Percentiles rank a stretch among this genome's conserved stretches.
Conservation (phyloP, 2,329 filamentous ascomycete species). For the Cladobotryum mycophilum region DNA sequence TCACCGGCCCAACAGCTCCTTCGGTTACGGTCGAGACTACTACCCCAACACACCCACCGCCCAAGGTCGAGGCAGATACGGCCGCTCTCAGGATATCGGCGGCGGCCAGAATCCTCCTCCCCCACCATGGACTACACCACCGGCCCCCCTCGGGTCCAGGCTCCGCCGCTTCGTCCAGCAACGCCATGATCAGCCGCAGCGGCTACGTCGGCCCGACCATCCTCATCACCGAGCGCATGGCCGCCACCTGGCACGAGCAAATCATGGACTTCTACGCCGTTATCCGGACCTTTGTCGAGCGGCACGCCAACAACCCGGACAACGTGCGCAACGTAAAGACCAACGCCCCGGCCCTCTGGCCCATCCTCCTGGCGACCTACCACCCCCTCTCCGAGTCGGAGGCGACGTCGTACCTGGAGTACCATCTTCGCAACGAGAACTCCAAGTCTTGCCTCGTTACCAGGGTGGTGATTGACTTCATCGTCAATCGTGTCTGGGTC, state of each 20-base stretch:
- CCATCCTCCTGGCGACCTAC: slow-evolving; percentile 31
- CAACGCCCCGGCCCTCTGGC: slow-evolving; percentile 28
- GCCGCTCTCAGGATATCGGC: slow-evolving; percentile 23
- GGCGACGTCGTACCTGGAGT: slow-evolving; percentile 35
- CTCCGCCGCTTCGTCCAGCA: neutral
- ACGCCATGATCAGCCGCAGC: slow-evolving; percentile 14
- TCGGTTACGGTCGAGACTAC: slow-evolving; percentile 19
- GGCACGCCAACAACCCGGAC: slow-evolving; percentile 27
- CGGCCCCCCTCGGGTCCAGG: slow-evolving; percentile 7
- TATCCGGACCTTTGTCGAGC: slow-evolving; percentile 32
- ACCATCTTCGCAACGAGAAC: slow-evolving; percentile 33
- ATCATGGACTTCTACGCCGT: slow-evolving; percentile 31
- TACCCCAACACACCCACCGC: slow-evolving; percentile 26
- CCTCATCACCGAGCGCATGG: slow-evolving; percentile 29
- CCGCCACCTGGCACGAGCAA: slow-evolving; percentile 29
- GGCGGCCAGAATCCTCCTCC: neutral
- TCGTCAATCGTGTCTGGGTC: slow-evolving; percentile 36
- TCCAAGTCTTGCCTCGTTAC: slow-evolving; percentile 38
- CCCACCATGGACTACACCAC: slow-evolving; percentile 12
- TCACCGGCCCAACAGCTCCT: slow-evolving; percentile 16
- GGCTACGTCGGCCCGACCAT: slow-evolving; percentile 22
- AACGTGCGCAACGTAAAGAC: slow-evolving; percentile 23
- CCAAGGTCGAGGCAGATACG: slow-evolving; percentile 22
- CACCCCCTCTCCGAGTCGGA: slow-evolving; percentile 32
- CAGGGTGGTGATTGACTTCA: slow-evolving; percentile 35